Conservation (phyloP, 2,329 filamentous ascomycete genomes). For the Decorospora gaudefroyi region DNA sequence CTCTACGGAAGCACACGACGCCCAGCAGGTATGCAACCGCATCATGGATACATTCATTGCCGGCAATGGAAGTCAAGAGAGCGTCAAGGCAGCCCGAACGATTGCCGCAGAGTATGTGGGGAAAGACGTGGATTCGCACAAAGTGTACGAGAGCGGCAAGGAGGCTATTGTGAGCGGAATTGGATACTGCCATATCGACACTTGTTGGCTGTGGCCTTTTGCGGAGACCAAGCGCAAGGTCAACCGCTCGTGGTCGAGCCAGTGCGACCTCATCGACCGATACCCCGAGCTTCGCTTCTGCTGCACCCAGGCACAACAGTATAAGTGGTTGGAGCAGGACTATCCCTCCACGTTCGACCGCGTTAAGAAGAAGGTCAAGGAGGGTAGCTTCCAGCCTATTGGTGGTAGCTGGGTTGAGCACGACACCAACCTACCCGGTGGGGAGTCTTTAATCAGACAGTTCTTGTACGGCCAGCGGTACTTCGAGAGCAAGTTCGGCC, state of each 20-base stretch:
- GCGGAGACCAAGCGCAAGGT: slow-evolving; percentile 97
- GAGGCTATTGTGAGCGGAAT: slow-evolving; percentile 82
- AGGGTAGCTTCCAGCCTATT: slow-evolving; percentile 90
- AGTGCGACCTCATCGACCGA: slow-evolving; percentile 91
- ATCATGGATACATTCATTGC: slow-evolving; percentile 91
- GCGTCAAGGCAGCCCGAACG: slow-evolving; percentile 77
- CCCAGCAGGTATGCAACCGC: slow-evolving; percentile 78
- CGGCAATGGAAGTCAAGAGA: slow-evolving; percentile 70
- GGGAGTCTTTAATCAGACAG: slow-evolving; percentile 90
- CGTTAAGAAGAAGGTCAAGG: slow-evolving; percentile 87
- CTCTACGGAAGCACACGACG: slow-evolving; percentile 86
- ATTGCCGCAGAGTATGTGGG: slow-evolving; percentile 85
- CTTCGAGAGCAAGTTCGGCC: slow-evolving; percentile 90
- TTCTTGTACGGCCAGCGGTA: slow-evolving; percentile 95
- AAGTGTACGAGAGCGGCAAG: slow-evolving; percentile 78
- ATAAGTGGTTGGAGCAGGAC: slow-evolving; percentile 90
- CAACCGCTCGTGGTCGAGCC: slow-evolving; percentile 92
- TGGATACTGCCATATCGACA: slow-evolving; percentile 97
- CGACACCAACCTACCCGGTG: slow-evolving; percentile 95
- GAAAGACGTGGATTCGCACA: slow-evolving; percentile 71
- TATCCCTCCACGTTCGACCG: slow-evolving; percentile 89
- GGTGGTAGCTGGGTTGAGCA: slow-evolving; percentile 99
- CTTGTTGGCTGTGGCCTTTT: slow-evolving; percentile 98
- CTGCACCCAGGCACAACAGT: slow-evolving; percentile 94
- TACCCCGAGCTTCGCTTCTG: slow-evolving; percentile 94